Conservation (phyloP, 108 stramenopile genomes). For the Phaeodactylum tricornutum region DNA sequence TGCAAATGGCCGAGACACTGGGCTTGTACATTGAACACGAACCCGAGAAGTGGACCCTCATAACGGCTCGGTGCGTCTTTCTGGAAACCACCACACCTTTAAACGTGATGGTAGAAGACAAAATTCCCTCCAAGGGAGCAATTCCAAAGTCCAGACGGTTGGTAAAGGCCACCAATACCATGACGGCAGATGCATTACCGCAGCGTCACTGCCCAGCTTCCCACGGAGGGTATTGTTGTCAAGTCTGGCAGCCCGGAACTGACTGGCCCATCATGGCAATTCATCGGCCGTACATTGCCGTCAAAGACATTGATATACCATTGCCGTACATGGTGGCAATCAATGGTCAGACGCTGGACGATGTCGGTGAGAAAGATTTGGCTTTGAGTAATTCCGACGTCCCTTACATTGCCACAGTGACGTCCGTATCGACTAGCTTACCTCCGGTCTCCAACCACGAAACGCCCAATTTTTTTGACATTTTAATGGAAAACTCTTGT, state of each 20-base stretch:
- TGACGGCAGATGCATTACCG: neutral
- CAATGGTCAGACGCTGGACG: neutral
- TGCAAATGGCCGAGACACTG: neutral
- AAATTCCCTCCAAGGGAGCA: too few species aligned
- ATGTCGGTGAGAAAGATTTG: neutral
- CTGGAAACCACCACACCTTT: neutral
- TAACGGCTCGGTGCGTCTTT: neutral
- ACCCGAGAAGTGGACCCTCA: neutral
- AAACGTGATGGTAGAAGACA: neutral
- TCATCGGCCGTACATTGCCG: neutral
- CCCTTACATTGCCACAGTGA: slow-evolving; percentile 1
- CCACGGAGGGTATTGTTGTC: neutral
- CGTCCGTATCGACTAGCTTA: neutral
- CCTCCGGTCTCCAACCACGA: neutral
- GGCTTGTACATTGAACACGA: neutral
- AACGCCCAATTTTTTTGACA: slow-evolving; percentile 13
- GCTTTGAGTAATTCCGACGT: too few species aligned
- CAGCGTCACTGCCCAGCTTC: neutral
- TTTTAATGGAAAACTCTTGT: slow-evolving; percentile 4
- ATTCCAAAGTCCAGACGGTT: too few species aligned
- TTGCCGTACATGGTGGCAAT: neutral
- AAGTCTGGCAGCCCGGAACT: neutral
- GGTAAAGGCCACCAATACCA: neutral
- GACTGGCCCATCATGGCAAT: neutral
- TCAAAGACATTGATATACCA: neutral